Conservation (phyloP, 352 stramenopile species). For the Phytophthora pistaciae region DNA sequence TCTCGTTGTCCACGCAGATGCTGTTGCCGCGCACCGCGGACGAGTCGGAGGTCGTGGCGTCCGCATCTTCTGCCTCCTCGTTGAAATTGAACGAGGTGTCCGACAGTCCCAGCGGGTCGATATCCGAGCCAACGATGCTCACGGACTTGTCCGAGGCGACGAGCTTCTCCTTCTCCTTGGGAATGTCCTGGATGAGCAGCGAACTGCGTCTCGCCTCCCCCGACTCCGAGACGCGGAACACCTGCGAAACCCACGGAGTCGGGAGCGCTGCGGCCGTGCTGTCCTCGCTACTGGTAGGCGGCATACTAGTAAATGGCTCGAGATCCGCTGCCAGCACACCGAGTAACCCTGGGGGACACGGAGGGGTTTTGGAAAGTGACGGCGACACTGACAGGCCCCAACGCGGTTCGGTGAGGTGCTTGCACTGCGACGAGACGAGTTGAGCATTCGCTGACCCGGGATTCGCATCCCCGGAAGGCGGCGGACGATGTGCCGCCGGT, state of each 20-base stretch:
- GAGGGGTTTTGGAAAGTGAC: slow-evolving; percentile 25
- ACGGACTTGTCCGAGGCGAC: slow-evolving; percentile 12
- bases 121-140: slow-evolving; percentile 25
- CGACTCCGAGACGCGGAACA: slow-evolving; percentile 26
- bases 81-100: slow-evolving; percentile 31
- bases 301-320: slow-evolving; percentile 21
- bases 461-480: slow-evolving; percentile 15
- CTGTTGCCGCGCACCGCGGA: slow-evolving; percentile 25
- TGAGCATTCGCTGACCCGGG: slow-evolving; percentile 6
- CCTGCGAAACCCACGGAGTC: slow-evolving; percentile 32
- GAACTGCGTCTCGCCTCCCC: slow-evolving; percentile 23
- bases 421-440: slow-evolving; percentile 21
- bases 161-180: slow-evolving; percentile 28
- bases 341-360: slow-evolving; percentile 4
- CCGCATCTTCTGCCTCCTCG: slow-evolving; percentile 3
- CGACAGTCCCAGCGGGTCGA: slow-evolving; percentile 27
- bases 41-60: slow-evolving; percentile 17
- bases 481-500: slow-evolving; percentile 29
- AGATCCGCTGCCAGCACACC: background rate
- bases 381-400: slow-evolving; percentile 11
- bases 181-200: slow-evolving; percentile 21
- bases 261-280: slow-evolving; percentile 17
- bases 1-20: slow-evolving; percentile 28
- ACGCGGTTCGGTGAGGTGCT: slow-evolving; percentile 22
- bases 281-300: slow-evolving; percentile 24